Base-by-base conservation (phyloP, 345 rosid genomes). In the Hibiscus tridactylites region DNA sequence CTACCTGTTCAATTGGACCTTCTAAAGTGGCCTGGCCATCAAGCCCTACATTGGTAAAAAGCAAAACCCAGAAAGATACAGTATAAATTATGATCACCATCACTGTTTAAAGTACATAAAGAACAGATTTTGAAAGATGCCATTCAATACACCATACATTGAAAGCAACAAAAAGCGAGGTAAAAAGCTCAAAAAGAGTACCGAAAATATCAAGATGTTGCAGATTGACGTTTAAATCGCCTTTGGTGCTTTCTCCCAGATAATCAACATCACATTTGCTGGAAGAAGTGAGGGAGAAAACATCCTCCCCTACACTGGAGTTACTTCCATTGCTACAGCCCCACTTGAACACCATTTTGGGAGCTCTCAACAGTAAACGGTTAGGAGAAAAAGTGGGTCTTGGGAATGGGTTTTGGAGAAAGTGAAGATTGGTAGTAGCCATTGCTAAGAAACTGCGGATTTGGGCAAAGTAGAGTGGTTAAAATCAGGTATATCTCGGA, bases 1-100 rank as follows among this genome's bases (percentile, higher is more conserved):
- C 98, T 16, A 94, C 92, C 71, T 94, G 90, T 84, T 91, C 96
- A 73, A 94, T 94, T 17, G 98, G 97, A 75, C 98, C 97, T 76
- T 86, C 85, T 72, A 93, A 78, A 68, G 87, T 76, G 46, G 78
- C 80, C 77, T 85, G 88, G 31, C 82, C 90, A 75, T 88, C 89
- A 63, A 81, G 70, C 66, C 92, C 97, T 89, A 62, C 37, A 74
- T 42, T 75, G n/a, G 54, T 59, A 35, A 62, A 60, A 49, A 24
- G 6, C 29, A 58, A 74, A 19, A 62, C 15, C 29, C 17, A 52
- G 50, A 31, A 47, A 29, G 19, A 26, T 33, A 16, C 10, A 17
- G 4, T 24, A 28, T 37, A 28, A 52, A 16, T 52, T 52, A 52
- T 52, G 8, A 13, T 58, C 65, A 24, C 42, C 42, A 37, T 17